These are phyloP conservation scores for Brachypodium distachyon DNA, from an alignment of 202 grass and related monocot species.

Conservation along the genomic window DNA sequence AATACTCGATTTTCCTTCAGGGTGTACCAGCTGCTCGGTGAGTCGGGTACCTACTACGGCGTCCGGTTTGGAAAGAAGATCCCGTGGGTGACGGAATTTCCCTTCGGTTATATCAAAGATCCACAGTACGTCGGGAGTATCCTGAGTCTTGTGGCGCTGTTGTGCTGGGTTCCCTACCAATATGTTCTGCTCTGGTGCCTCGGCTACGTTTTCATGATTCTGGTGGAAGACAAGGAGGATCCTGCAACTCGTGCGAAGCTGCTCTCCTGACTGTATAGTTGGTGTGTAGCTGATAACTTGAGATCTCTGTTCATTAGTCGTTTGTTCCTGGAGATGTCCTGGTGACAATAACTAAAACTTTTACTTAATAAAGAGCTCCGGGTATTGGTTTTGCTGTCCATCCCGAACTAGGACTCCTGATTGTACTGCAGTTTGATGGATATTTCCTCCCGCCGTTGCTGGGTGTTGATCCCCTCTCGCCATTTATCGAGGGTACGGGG, in stretches of 20 bases:
- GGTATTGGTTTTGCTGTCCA: background rate
- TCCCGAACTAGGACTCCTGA: too few species aligned
- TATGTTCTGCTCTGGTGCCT: conserved; percentile 75
- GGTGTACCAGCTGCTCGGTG: conserved; percentile 88
- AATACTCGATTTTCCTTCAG: conserved; percentile 26
- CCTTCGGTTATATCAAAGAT: conserved; percentile 86
- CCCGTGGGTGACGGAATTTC: conserved; percentile 80
- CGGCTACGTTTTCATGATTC: conserved; percentile 79
- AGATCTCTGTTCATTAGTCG: background rate
- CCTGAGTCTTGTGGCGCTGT: conserved; percentile 52
- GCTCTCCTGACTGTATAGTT: conserved; percentile 24
- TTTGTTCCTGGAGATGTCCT: background rate
- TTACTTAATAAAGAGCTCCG: background rate
- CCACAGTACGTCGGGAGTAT: conserved; percentile 85
- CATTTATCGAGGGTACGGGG: too few species aligned
- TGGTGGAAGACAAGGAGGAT: conserved; percentile 72
- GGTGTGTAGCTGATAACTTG: background rate
- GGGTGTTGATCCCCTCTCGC: too few species aligned
- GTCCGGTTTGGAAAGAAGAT: conserved; percentile 63
- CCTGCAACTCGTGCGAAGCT: conserved; percentile 55
- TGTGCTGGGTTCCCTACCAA: conserved; percentile 65
- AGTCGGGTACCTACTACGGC: conserved; percentile 86
- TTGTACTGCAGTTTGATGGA: too few species aligned
- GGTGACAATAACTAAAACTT: background rate
- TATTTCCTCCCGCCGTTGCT: too few species aligned